Evolutionary conservation across 352 stramenopile species (phyloP).

Genomic region (Globisporangium parvum): DNA sequence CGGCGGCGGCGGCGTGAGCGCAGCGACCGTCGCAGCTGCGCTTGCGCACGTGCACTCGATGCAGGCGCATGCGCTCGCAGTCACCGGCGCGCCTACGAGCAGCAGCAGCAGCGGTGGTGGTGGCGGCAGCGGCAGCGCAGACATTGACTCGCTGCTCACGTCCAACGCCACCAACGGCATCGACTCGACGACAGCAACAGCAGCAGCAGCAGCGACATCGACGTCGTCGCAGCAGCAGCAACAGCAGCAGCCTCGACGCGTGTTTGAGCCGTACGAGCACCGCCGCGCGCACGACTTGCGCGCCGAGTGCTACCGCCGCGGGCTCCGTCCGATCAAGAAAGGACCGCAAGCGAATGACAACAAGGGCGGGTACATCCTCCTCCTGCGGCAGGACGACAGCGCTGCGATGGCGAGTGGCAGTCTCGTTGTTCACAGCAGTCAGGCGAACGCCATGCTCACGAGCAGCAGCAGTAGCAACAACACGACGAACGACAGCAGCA

Average conservation of each 20-base stretch:
- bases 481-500: conserved; percentile 1
- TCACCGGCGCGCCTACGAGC: neutral
- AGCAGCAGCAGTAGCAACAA: conserved; percentile 10
- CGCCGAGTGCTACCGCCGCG: conserved; percentile 73
- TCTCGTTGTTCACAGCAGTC: neutral
- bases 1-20: conserved; percentile 4
- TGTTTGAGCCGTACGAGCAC: conserved; percentile 68
- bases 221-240: conserved; percentile 52
- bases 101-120: neutral
- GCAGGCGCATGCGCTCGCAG: neutral
- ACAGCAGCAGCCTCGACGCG: conserved; percentile 26
- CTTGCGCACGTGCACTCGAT: neutral
- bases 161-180: conserved; percentile 12
- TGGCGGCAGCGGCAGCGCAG: conserved; percentile 25
- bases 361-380: conserved; percentile 71
- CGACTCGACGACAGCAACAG: neutral
- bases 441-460: neutral
- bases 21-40: neutral
- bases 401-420: neutral
- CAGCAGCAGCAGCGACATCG: conserved; percentile 24
- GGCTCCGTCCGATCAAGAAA: conserved; percentile 77
- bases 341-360: conserved; percentile 81
- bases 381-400: conserved; percentile 56
- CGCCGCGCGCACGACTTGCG: conserved; percentile 69
- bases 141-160: conserved; percentile 69